These are phyloP conservation scores for Saposhnikovia divaricata DNA, from an alignment of 129 eudicot genomes.

Conservation along the genomic window DNA sequence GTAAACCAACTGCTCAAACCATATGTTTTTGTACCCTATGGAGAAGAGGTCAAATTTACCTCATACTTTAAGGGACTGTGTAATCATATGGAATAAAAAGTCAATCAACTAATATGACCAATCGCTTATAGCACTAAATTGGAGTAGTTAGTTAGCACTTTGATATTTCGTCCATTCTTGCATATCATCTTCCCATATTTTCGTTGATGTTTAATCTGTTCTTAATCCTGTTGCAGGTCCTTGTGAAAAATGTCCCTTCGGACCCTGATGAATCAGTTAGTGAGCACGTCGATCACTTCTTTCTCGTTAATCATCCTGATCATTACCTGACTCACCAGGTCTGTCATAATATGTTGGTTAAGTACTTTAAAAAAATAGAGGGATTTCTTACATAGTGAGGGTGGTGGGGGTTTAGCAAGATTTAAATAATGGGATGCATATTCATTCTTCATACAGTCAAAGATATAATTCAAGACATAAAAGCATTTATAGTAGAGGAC, in stretches of 20 bases:
- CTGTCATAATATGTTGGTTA: constrained; percentile 8
- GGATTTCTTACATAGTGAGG: not conserved
- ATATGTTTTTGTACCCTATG: not conserved
- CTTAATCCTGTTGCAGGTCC: constrained; percentile 51
- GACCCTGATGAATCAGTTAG: constrained; percentile 90
- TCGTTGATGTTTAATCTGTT: not conserved
- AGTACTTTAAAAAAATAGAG: not conserved
- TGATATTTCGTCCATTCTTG: not conserved
- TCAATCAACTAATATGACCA: not conserved
- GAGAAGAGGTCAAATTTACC: not conserved
- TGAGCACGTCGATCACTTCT: constrained; percentile 94
- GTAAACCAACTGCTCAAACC: not conserved
- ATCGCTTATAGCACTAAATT: not conserved
- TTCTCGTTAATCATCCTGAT: constrained; percentile 85
- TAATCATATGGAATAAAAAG: not conserved
- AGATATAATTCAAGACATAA: not conserved
- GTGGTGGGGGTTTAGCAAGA: not conserved
- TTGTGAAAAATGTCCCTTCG: constrained; percentile 89
- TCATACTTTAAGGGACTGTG: not conserved
- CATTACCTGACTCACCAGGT: constrained; percentile 84
- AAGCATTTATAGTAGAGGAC: too few species aligned
- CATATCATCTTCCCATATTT: not conserved
- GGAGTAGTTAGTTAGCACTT: not conserved
- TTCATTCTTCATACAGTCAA: not conserved
- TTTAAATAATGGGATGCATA: not conserved